Conservation (phyloP, 1,284 basidiomycete species). For the Ganoderma lucidum region DNA sequence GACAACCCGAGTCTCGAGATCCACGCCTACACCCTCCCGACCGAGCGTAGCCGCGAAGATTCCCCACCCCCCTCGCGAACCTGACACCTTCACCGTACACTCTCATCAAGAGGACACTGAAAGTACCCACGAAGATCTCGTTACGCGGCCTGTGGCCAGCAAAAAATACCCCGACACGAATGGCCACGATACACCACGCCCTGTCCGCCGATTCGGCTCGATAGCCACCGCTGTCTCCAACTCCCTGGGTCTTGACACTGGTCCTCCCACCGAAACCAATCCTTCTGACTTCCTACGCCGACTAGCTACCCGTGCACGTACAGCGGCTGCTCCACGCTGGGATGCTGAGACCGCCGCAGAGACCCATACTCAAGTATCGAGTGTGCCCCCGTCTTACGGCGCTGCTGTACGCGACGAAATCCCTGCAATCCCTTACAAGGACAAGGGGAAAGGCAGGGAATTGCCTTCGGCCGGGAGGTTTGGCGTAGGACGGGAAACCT, state of each 20-base stretch:
- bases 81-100: constrained; percentile 54
- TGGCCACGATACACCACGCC: constrained; percentile 38
- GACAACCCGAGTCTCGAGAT: constrained; percentile 32
- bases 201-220: constrained; percentile 31
- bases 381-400: constrained; percentile 61
- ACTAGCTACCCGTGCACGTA: constrained; percentile 31
- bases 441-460: constrained; percentile 22
- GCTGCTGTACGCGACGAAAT: constrained; percentile 46
- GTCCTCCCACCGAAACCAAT: constrained; percentile 26
- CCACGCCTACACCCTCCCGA: constrained; percentile 30
- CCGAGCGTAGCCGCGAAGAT: constrained; percentile 6
- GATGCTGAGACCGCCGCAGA: constrained; percentile 49
- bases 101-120: constrained; percentile 50
- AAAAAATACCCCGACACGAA: constrained; percentile 28
- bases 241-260: constrained; percentile 43
- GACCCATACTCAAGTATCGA: constrained; percentile 45
- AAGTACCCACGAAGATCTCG: constrained; percentile 33
- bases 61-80: constrained; percentile 20
- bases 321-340: constrained; percentile 41
- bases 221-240: constrained; percentile 38
- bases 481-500: constrained; percentile 21
- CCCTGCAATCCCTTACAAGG: constrained; percentile 14
- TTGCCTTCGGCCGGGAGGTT: constrained; percentile 10
- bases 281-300: constrained; percentile 23
- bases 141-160: constrained; percentile 17